A percentile compares a stretch with the other conserved stretches of the same genome.
Conservation (phyloP, 2,329 filamentous ascomycete species). For the Microthyrium microscopicum region DNA sequence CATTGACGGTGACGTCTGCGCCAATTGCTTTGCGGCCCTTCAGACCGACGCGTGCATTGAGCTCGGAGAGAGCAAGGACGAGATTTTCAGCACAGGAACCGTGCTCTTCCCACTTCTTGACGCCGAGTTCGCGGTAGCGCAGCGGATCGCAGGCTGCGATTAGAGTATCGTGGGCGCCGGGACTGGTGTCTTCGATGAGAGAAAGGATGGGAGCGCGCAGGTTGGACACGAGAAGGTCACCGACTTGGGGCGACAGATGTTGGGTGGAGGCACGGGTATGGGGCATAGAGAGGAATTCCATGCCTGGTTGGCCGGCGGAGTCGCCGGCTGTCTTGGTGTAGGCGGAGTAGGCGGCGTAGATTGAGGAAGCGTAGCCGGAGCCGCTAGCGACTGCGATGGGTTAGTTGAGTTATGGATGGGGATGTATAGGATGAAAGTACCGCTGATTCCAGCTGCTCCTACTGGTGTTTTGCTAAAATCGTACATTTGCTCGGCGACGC, state of each 20-base stretch:
- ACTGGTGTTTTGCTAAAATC: slow-evolving; percentile 35
- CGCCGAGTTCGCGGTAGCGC: slow-evolving; percentile 19
- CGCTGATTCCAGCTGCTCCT: slow-evolving; percentile 28
- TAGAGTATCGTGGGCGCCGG: slow-evolving; percentile 19
- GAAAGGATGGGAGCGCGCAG: slow-evolving; percentile 18
- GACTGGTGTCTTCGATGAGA: slow-evolving; percentile 18
- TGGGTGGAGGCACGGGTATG: slow-evolving; percentile 17
- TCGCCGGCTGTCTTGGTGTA: slow-evolving; percentile 18
- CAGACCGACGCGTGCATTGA: slow-evolving; percentile 13
- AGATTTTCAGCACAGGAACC: slow-evolving; percentile 22
- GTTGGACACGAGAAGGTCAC: slow-evolving; percentile 18
- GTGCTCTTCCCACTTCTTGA: slow-evolving; percentile 15
- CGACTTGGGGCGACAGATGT: slow-evolving; percentile 16
- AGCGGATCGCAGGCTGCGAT: slow-evolving; percentile 21
- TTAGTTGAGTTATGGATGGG: background rate
- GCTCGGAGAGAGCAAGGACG: slow-evolving; percentile 16
- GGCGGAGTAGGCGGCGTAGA: slow-evolving; percentile 33
- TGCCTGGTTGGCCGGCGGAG: background rate
- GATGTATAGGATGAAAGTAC: slow-evolving; percentile 12
- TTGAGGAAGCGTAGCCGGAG: slow-evolving; percentile 28
- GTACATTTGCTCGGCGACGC: slow-evolving; percentile 31
- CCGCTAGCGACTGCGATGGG: slow-evolving; percentile 24
- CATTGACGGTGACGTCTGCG: slow-evolving; percentile 12
- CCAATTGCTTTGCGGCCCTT: slow-evolving; percentile 9
- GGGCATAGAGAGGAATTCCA: slow-evolving; percentile 20